A percentile compares a stretch with the other conserved stretches of the same genome.
phyloP scores from a whole-genome alignment of 177 flowering plant species.

The Vitis hybrid region DNA sequence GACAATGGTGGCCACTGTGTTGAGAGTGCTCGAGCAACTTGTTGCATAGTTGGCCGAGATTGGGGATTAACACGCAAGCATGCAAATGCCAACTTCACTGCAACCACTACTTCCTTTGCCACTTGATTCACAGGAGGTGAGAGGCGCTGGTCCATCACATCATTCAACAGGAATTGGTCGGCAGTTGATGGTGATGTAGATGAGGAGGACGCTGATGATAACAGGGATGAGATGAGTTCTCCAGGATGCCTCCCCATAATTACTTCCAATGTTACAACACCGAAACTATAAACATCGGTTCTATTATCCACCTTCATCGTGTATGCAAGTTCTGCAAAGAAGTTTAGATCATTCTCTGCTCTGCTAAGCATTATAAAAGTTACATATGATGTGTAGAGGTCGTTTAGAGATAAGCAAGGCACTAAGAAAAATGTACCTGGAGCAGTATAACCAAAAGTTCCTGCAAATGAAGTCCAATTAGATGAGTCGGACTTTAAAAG shows the following conservation, averaged over 20 bases:
- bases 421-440: slow-evolving; percentile 14
- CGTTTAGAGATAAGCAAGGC: background rate
- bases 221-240: slow-evolving; percentile 13
- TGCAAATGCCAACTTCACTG: slow-evolving; percentile 9
- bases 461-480: slow-evolving; percentile 20
- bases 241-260: slow-evolving; percentile 25
- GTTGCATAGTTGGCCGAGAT: slow-evolving; percentile 17
- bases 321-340: slow-evolving; percentile 13
- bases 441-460: slow-evolving; percentile 23
- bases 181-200: background rate
- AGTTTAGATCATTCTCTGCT: no score
- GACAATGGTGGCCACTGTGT: background rate
- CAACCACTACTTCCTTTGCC: background rate
- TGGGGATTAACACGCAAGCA: slow-evolving; percentile 16
- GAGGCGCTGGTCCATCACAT: slow-evolving; percentile 19
- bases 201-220: background rate
- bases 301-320: slow-evolving; percentile 16
- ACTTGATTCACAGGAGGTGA: background rate
- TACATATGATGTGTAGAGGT: no score
- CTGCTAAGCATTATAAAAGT: no score
- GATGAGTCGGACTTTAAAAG: slow-evolving; percentile 19
- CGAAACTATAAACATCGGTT: slow-evolving; percentile 22
- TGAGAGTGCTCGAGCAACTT: slow-evolving; percentile 5
- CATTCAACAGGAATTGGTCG: background rate
- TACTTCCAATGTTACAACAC: slow-evolving; percentile 16